Evolutionary conservation across 1,139 yeast species (phyloP), one percentile per base, ranked within the genome.

Genomic region (Yamadazyma dushanensis): DNA sequence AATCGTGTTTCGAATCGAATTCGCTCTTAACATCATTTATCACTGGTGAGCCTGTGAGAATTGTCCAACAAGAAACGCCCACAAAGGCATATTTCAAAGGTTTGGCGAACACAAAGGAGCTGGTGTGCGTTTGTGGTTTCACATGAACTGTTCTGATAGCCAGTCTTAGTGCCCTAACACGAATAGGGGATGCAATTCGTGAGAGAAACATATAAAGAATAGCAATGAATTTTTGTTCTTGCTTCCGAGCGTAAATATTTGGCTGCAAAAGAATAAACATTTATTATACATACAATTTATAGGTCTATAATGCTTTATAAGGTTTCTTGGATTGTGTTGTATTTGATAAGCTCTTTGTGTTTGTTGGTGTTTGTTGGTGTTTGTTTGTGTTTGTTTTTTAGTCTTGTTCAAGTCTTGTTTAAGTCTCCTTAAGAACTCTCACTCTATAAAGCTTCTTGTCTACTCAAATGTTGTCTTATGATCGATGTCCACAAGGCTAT

Each of bases 401-500:
- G n/a, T n/a, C 9, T 19, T 19, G 21, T 6, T 19, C 21, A 19
- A 7, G 9, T 19, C 21, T 21, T 21, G 13, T 21, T 10, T 21
- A 21, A 13, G n/a, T 21, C 8, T 21, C 8, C n/a, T 10, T 10
- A 21, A 19, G 8, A 19, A 19, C 6, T 9, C 21, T 19, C 21
- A 19, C 9, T n/a, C n/a, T n/a, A n/a, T n/a, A n/a, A n/a, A n/a
- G n/a, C n/a, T n/a, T n/a, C n/a, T n/a, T n/a, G n/a, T n/a, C n/a
- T 19, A 8, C 21, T 8, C 15, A 69, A 47, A 34, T 70, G 68
- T 36, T 56, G 59, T 28, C 75, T 56, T 26, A 73, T 53, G 15
- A 73, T 50, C 3, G 76, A 67, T 4, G 69, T 66, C 78, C 81
- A 79, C 34, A 79, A 58, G 8, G 68, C 72, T 23, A 79, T 58